Evolutionary conservation across 23 red algal species (phyloP).

Genomic region (Chondrus crispus): DNA sequence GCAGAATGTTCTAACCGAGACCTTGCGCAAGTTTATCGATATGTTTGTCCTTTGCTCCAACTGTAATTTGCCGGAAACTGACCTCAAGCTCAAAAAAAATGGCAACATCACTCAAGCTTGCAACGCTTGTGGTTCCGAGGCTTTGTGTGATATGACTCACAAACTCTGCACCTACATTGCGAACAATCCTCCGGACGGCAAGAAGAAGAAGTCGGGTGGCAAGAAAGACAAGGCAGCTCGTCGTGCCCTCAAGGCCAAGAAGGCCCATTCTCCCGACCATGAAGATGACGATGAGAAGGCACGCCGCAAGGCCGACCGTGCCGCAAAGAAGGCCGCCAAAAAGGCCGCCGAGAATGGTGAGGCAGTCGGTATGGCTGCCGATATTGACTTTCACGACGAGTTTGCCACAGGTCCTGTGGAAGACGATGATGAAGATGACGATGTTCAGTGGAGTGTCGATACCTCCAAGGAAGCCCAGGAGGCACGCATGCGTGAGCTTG

Average conservation of each 20-base stretch:
- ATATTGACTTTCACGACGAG: conserved; percentile 23
- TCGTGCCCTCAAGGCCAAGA: conserved; percentile 33
- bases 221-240: conserved; percentile 73
- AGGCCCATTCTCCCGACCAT: not conserved
- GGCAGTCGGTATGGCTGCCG: not conserved
- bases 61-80: conserved; percentile 97
- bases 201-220: conserved; percentile 73
- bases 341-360: not conserved
- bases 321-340: conserved; percentile 25
- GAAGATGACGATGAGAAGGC: conserved; percentile 33
- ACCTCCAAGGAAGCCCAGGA: conserved; percentile 67
- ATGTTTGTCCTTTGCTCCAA: conserved; percentile 89
- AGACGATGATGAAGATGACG: conserved; percentile 68
- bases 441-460: conserved; percentile 79
- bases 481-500: conserved; percentile 48
- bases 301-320: conserved; percentile 25
- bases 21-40: conserved; percentile 84
- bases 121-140: conserved; percentile 85
- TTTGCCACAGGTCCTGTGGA: not conserved
- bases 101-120: conserved; percentile 87
- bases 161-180: conserved; percentile 90
- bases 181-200: conserved; percentile 92
- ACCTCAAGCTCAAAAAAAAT: conserved; percentile 87
- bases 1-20: conserved; percentile 69
- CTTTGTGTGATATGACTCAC: conserved; percentile 91